Evolutionary conservation across 345 rosid species (phyloP).

Genomic region (Psidium guajava): DNA sequence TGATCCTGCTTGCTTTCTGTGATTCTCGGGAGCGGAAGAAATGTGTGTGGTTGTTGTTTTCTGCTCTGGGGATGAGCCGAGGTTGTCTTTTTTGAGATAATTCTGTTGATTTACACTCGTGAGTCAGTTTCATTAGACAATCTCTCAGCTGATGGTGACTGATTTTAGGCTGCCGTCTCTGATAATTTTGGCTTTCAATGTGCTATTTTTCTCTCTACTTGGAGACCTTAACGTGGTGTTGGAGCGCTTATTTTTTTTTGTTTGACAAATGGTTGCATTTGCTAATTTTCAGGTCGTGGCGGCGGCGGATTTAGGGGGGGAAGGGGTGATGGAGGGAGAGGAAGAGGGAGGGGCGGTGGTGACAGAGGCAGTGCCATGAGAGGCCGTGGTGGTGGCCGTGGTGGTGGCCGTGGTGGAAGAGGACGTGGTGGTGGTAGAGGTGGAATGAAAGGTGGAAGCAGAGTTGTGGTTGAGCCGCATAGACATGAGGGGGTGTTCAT

Average conservation of each 20-base stretch:
- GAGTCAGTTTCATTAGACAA: no score
- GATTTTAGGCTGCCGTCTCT: not conserved
- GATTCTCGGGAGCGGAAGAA: not conserved
- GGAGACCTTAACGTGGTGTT: not conserved
- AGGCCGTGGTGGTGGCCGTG: constrained; percentile 17
- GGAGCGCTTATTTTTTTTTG: not conserved
- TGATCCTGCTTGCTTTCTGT: not conserved
- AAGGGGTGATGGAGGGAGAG: constrained; percentile 31
- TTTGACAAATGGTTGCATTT: not conserved
- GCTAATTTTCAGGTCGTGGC: constrained; percentile 23
- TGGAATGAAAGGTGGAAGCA: constrained; percentile 89
- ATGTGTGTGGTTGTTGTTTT: not conserved
- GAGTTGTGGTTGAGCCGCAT: constrained; percentile 74
- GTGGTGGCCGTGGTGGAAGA: constrained; percentile 17
- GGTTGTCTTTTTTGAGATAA: not conserved
- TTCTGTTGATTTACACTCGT: not conserved
- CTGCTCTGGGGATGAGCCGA: not conserved
- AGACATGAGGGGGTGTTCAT: constrained; percentile 77
- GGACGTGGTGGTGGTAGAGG: constrained; percentile 36
- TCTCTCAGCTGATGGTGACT: not conserved
- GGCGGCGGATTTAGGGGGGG: constrained; percentile 34
- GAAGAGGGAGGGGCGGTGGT: constrained; percentile 27
- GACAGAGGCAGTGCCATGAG: constrained; percentile 23
- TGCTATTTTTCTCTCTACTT: not conserved
- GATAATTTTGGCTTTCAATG: no score